Percentiles rank a stretch among this genome's conserved stretches.
Evolutionary conservation across 2,329 filamentous ascomycete genomes (phyloP).

Genomic region (Emericellopsis atlantica): DNA sequence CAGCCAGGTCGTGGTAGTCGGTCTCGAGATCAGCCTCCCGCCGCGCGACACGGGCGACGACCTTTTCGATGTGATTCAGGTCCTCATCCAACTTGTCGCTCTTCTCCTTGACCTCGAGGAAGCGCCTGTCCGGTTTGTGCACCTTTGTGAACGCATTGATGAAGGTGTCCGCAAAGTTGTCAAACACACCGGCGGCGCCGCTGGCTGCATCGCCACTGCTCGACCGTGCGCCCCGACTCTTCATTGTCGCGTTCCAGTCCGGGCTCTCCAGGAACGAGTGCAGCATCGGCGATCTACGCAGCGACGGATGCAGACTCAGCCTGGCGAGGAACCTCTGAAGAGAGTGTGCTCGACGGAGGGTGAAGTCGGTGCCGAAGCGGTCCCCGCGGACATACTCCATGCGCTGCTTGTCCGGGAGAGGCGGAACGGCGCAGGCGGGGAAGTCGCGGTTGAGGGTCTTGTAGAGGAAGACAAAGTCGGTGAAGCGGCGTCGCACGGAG

Average conservation of each 20-base stretch:
- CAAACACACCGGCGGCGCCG: slow-evolving; percentile 61
- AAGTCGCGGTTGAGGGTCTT: slow-evolving; percentile 82
- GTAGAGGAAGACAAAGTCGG: slow-evolving; percentile 94
- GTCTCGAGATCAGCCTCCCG: slow-evolving; percentile 77
- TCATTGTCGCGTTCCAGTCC: slow-evolving; percentile 97
- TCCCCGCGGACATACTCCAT: slow-evolving; percentile 98
- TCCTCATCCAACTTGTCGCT: slow-evolving; percentile 93
- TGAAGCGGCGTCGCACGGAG: slow-evolving; percentile 79
- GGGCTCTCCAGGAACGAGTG: slow-evolving; percentile 83
- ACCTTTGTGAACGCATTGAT: slow-evolving; percentile 96
- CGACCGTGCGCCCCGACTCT: slow-evolving; percentile 54
- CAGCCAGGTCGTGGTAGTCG: slow-evolving; percentile 80
- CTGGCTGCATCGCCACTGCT: slow-evolving; percentile 12
- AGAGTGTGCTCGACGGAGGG: slow-evolving; percentile 73
- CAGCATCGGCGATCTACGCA: slow-evolving; percentile 71
- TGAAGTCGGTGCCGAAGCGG: slow-evolving; percentile 90
- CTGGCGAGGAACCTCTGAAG: slow-evolving; percentile 84
- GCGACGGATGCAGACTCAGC: slow-evolving; percentile 74
- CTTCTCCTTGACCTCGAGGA: slow-evolving; percentile 86
- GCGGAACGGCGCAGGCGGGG: slow-evolving; percentile 83
- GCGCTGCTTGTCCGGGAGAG: slow-evolving; percentile 94
- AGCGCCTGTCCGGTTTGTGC: slow-evolving; percentile 87
- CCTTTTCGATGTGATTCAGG: slow-evolving; percentile 84
- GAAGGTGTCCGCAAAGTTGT: slow-evolving; percentile 90
- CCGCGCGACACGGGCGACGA: slow-evolving; percentile 80